Evolutionary conservation across 2,329 filamentous ascomycete genomes (phyloP), one percentile per base, ranked within the genome.

Genomic region (Furcasterigmium furcatum): DNA sequence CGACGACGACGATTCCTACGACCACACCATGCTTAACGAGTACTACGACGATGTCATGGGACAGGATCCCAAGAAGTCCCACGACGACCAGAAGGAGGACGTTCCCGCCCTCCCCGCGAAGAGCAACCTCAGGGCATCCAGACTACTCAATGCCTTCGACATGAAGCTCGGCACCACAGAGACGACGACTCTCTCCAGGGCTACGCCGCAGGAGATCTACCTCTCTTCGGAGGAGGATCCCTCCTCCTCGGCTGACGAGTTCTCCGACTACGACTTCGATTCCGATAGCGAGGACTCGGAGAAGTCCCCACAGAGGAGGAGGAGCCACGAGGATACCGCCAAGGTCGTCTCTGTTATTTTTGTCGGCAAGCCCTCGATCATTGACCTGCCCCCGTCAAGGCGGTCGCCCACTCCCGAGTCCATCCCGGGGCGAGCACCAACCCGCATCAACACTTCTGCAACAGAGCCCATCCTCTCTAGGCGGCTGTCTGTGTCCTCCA

Each of bases 141-240:
- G 68, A 44, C 62, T 76, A 13, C 63, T 76, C 35, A 64, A 70
- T 50, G 45, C 47, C 41, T 52, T 57, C 39, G 55, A 56, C 38
- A 55, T 72, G 9, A 67, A 65, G 54, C 54, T 68, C 24, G 35
- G 45, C 20, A 45, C 46, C 44, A 57, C 60, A 45, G 57, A 59
- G 40, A 61, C 54, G 14, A 56, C 55, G 42, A 58, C 46, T 29
- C 55, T 63, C 21, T 56, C 65, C 13, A 64, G 71, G 39, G 64
- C 68, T 19, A 66, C 71, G 2, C 76, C 79, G 6, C 80, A 83
- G 58, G 76, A 82, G 46, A 57, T 79, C 47, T 85, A 85, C 60
- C 74, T 85, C 21, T 84, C 80, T 2, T 84, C 80, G 0, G 82
- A 85, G 53, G 82, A 85, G 58, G 82, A 84, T 51, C 79, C 74